Evolutionary conservation across 768 basidiomycete genomes (phyloP).

Genomic region (Termitomyces bulborhizus): DNA sequence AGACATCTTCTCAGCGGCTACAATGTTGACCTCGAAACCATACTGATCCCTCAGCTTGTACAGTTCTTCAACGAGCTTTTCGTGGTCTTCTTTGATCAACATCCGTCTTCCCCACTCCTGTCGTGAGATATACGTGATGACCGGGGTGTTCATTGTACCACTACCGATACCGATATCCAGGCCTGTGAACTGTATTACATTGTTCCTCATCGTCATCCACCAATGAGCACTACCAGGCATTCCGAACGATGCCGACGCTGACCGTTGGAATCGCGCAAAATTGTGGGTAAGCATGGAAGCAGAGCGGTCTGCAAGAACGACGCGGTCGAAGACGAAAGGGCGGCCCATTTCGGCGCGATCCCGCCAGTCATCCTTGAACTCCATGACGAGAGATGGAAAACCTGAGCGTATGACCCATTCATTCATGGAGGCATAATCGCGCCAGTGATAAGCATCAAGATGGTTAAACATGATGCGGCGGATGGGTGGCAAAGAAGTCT

Average conservation of each 20-base stretch:
- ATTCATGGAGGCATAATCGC: conserved; percentile 90
- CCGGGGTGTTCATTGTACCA: conserved; percentile 51
- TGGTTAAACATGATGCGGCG: conserved; percentile 75
- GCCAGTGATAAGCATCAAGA: conserved; percentile 73
- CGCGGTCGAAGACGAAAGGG: conserved; percentile 80
- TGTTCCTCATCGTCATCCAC: conserved; percentile 78
- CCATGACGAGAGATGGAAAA: conserved; percentile 77
- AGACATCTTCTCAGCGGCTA: conserved; percentile 76
- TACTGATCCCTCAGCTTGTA: conserved; percentile 60
- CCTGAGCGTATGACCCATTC: conserved; percentile 75
- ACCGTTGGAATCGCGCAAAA: conserved; percentile 68
- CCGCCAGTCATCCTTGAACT: conserved; percentile 78
- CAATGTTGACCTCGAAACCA: conserved; percentile 86
- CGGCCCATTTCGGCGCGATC: conserved; percentile 69
- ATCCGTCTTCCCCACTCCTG: conserved; percentile 87
- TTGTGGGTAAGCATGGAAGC: conserved; percentile 71
- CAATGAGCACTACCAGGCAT: conserved; percentile 73
- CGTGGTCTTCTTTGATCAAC: conserved; percentile 71
- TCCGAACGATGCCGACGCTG: conserved; percentile 67
- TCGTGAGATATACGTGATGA: conserved; percentile 90
- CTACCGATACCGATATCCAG: conserved; percentile 35
- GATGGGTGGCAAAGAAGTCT: conserved; percentile 66
- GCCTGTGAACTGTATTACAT: conserved; percentile 68
- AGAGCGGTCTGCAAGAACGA: conserved; percentile 80
- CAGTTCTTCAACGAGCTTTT: conserved; percentile 69